Conservation (phyloP, 177 flowering plant species). For the Vitis hybrid region DNA sequence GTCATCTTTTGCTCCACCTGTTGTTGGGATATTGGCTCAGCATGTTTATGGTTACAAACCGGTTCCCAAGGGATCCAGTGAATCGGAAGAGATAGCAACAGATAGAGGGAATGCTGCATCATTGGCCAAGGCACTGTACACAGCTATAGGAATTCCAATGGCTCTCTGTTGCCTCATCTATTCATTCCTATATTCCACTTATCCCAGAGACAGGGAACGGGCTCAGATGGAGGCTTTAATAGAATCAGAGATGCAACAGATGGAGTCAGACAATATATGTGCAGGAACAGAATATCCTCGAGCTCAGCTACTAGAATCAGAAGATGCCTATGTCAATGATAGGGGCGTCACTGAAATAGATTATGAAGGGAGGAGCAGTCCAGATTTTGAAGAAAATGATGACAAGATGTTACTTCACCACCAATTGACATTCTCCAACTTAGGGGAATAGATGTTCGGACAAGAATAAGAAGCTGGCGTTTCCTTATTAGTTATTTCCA, state of each 20-base stretch:
- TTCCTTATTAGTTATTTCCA: no score
- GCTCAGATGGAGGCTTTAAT: conserved; percentile 73
- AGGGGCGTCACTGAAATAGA: conserved; percentile 43
- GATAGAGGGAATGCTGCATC: conserved; percentile 84
- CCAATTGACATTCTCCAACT: conserved; percentile 40
- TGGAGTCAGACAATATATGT: conserved; percentile 38
- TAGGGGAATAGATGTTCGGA: conserved; percentile 19
- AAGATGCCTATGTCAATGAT: conserved; percentile 24
- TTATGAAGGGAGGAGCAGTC: conserved; percentile 32
- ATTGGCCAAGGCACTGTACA: conserved; percentile 79
- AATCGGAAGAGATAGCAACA: conserved; percentile 51
- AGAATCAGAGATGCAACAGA: conserved; percentile 70
- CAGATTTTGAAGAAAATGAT: conserved; percentile 49
- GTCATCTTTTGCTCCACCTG: conserved; percentile 92
- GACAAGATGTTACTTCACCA: conserved; percentile 44
- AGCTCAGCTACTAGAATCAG: conserved; percentile 18
- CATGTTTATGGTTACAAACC: conserved; percentile 82
- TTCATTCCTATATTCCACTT: conserved; percentile 74
- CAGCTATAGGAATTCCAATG: conserved; percentile 76
- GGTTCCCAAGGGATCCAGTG: conserved; percentile 46
- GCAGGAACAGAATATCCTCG: conserved; percentile 21
- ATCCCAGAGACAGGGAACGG: conserved; percentile 80
- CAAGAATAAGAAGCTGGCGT: neutral
- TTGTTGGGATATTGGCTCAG: conserved; percentile 81
- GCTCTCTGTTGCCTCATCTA: conserved; percentile 74